phyloP scores from a whole-genome alignment of 2,329 filamentous ascomycete genomes.

The Hymenoscyphus repandus region DNA sequence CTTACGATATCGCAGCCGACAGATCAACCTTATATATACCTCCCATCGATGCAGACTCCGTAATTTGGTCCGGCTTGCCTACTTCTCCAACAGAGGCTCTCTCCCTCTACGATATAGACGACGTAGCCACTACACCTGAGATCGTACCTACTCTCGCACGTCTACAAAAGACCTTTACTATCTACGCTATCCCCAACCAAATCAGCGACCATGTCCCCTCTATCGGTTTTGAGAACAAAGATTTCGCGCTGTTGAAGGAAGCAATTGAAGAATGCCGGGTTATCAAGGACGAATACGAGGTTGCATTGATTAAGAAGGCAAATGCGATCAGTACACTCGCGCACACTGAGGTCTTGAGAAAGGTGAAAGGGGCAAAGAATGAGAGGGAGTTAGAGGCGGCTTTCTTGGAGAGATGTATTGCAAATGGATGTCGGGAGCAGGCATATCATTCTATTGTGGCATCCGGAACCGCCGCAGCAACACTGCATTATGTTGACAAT shows the following conservation, averaged over 20 bases:
- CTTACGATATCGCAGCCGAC: slow-evolving; percentile 71
- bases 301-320: slow-evolving; percentile 66
- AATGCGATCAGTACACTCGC: slow-evolving; percentile 65
- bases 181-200: slow-evolving; percentile 76
- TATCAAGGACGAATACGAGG: slow-evolving; percentile 69
- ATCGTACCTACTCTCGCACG: slow-evolving; percentile 58
- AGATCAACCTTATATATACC: slow-evolving; percentile 87
- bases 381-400: slow-evolving; percentile 79
- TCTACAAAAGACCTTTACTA: slow-evolving; percentile 40
- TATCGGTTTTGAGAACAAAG: slow-evolving; percentile 60
- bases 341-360: slow-evolving; percentile 57
- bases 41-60: slow-evolving; percentile 76
- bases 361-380: slow-evolving; percentile 60
- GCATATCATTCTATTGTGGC: slow-evolving; percentile 86
- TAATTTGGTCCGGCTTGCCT: slow-evolving; percentile 91
- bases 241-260: slow-evolving; percentile 49
- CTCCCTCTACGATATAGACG: slow-evolving; percentile 74
- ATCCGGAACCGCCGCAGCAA: slow-evolving; percentile 72
- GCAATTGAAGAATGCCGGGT: slow-evolving; percentile 66
- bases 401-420: slow-evolving; percentile 72
- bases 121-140: slow-evolving; percentile 66
- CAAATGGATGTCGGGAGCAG: slow-evolving; percentile 72
- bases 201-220: slow-evolving; percentile 69
- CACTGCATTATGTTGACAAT: slow-evolving; percentile 83
- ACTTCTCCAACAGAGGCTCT: slow-evolving; percentile 71